Percentiles rank a stretch among this genome's conserved stretches.
Conservation (phyloP, 1,139 yeast genomes). For the Taphrina deformans region DNA sequence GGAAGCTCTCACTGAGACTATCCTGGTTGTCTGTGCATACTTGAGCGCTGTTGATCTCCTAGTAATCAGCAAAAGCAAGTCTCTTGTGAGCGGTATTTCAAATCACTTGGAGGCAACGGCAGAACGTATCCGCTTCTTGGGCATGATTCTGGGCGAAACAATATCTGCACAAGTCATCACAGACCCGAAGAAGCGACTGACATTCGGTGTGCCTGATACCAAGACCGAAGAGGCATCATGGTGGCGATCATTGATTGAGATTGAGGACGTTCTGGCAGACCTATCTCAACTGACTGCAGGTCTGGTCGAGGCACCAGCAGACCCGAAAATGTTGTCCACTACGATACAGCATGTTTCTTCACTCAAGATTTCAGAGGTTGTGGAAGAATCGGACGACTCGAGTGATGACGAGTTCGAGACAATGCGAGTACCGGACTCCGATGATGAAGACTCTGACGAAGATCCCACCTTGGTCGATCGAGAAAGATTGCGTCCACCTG, state of each 20-base stretch:
- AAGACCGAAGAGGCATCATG: conserved; percentile 12
- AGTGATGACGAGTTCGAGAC: conserved; percentile 19
- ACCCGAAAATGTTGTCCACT: not conserved
- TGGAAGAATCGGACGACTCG: not conserved
- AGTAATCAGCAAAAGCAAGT: not conserved
- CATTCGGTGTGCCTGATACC: conserved; percentile 22
- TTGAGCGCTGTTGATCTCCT: not conserved
- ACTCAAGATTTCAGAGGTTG: not conserved
- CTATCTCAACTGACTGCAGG: conserved; percentile 1
- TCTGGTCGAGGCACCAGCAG: conserved; percentile 7
- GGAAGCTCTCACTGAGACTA: conserved; percentile 6
- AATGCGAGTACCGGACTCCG: conserved; percentile 29
- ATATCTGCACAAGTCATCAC: conserved; percentile 11
- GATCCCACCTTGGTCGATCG: conserved; percentile 29
- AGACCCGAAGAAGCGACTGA: conserved; percentile 6
- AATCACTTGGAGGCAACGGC: conserved; percentile 19
- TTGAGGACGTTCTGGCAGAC: not conserved
- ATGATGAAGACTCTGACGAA: conserved; percentile 33
- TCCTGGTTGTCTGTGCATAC: conserved; percentile 7
- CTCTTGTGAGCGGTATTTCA: conserved; percentile 3
- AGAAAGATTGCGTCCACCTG: conserved; percentile 21
- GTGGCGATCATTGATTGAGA: conserved; percentile 11
- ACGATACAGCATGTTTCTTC: not conserved
- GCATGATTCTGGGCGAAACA: conserved; percentile 30
- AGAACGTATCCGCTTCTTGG: conserved; percentile 13